Percentiles rank a stretch among this genome's conserved stretches.
Evolutionary conservation across 768 basidiomycete genomes (phyloP).

Genomic region (Sarcodon aspratus): DNA sequence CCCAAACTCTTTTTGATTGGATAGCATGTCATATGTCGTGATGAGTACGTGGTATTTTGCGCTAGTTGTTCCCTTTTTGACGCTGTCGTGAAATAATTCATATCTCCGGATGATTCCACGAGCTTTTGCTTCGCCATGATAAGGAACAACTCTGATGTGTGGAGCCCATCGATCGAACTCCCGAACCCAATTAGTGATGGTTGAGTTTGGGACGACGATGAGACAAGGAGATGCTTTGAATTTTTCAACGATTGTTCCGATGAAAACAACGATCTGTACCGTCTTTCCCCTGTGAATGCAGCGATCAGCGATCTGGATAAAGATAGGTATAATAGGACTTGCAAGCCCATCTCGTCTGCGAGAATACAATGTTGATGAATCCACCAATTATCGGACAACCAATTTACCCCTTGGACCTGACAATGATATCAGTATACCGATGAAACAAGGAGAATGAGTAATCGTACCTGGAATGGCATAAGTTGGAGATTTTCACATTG

Average conservation of each 20-base stretch:
- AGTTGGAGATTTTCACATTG: slow-evolving; percentile 52
- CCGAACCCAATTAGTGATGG: slow-evolving; percentile 89
- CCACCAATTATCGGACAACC: slow-evolving; percentile 87
- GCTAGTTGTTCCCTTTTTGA: slow-evolving; percentile 29
- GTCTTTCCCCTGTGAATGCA: slow-evolving; percentile 61
- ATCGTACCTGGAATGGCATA: slow-evolving; percentile 77
- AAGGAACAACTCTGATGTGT: slow-evolving; percentile 67
- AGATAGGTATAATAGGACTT: slow-evolving; percentile 8
- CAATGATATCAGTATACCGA: slow-evolving; percentile 5
- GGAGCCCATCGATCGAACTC: slow-evolving; percentile 89
- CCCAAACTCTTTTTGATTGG: slow-evolving; percentile 54
- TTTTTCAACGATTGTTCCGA: slow-evolving; percentile 50
- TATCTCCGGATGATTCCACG: slow-evolving; percentile 73
- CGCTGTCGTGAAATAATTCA: slow-evolving; percentile 56
- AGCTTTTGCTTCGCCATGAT: slow-evolving; percentile 69
- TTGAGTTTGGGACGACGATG: slow-evolving; percentile 93
- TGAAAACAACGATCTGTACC: slow-evolving; percentile 79
- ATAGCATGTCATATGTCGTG: slow-evolving; percentile 86
- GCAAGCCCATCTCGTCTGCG: slow-evolving; percentile 98
- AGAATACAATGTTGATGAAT: slow-evolving; percentile 75
- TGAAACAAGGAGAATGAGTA: neutral
- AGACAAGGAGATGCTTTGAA: slow-evolving; percentile 67
- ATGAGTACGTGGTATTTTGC: slow-evolving; percentile 83
- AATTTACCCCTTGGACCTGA: slow-evolving; percentile 72
- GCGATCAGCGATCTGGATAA: neutral